Evolutionary conservation across 768 basidiomycete species (phyloP).

Genomic region (Mycena polygramma): DNA sequence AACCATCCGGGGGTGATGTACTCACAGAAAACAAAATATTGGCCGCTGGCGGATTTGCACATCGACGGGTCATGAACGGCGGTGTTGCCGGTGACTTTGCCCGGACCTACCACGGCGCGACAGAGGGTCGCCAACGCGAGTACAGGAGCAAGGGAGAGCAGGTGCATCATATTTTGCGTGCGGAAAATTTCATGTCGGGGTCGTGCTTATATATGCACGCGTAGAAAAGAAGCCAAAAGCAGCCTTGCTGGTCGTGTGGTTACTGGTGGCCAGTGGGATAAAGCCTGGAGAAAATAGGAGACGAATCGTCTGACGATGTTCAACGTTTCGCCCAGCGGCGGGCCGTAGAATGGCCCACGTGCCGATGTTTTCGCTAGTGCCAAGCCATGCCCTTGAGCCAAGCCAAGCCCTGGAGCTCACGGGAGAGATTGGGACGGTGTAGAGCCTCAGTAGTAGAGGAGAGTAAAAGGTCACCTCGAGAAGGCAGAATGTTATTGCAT

Average conservation of each 20-base stretch:
- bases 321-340: neutral
- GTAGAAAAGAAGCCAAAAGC: neutral
- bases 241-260: conserved; percentile 6
- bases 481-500: neutral
- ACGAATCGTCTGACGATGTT: no score
- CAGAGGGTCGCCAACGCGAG: conserved; percentile 31
- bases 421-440: neutral
- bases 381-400: neutral
- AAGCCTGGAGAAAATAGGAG: conserved; percentile 27
- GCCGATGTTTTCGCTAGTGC: neutral
- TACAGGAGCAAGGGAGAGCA: conserved; percentile 30
- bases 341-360: conserved; percentile 10
- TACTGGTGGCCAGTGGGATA: conserved; percentile 29
- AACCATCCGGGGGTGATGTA: conserved; percentile 8
- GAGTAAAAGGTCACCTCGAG: neutral
- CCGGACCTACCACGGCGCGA: conserved; percentile 52
- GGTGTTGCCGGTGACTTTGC: conserved; percentile 55
- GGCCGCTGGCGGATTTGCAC: conserved; percentile 62
- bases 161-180: conserved; percentile 31
- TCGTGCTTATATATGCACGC: conserved; percentile 13
- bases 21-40: conserved; percentile 64
- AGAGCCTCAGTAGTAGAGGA: neutral
- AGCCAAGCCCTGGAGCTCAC: neutral
- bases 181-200: neutral
- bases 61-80: conserved; percentile 63